Base-by-base conservation (phyloP, 2,329 filamentous ascomycete species). In the Ramularia endophylla region DNA sequence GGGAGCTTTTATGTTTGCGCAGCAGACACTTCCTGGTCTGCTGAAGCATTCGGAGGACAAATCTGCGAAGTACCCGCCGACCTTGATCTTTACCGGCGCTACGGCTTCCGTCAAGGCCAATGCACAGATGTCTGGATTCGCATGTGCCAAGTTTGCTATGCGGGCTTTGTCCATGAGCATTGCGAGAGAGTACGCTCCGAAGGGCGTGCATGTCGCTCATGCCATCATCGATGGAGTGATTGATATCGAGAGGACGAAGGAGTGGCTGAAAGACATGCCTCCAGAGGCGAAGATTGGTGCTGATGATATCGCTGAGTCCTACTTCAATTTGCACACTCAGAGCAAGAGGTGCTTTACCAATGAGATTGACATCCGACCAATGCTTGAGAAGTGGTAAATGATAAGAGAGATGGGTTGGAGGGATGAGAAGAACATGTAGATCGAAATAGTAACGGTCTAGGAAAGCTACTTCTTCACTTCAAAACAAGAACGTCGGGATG, bases 221-320 rank as follows among this genome's bases (percentile, higher is more conserved):
- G 80, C 82, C 4, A 79, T 94, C 46, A 57, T 58, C 18, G 88
- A 95, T 58, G 88, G 87, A 0, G 75, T 86, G 1, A 94, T 95
- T 61, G 84, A 94, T 61, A 88, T 85, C 40, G 84, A 85, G 1
- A 70, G 77, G 48, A 84, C 80, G 1, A 82, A 80, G 61, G 73
- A 72, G 27, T 81, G 66, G 65, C 59, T 73, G 41, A 74, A 75
- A 58, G 67, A 73, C 28, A 66, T 74, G 46, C 69, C 70, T 16
- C 66, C 73, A 5, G 79, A 82, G 62, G 77, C 72, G 0, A 90
- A 89, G 69, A 78, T 94, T 46, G 80, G 68, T 47, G 75, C 87
- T 7, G 82, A 86, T 50, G 83, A 90, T 80, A 94, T 94, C 70
- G 87, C 87, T 8, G 86, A 94, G 51, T 77, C 78, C 8, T 94